These are phyloP conservation scores for Panus rudis DNA, from an alignment of 768 basidiomycete species.

Conservation along the genomic window DNA sequence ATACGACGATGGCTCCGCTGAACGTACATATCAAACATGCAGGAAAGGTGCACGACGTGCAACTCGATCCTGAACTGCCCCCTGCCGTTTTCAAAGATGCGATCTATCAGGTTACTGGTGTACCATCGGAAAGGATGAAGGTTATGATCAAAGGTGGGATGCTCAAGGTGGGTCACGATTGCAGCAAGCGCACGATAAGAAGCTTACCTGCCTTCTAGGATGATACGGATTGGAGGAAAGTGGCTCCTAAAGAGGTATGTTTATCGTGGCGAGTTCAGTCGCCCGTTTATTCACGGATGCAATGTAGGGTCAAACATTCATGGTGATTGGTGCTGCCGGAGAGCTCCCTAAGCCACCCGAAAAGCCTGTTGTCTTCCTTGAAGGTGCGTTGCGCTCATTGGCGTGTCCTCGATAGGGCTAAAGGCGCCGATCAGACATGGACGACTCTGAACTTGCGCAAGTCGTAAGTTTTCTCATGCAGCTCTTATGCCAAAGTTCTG, in stretches of 20 bases:
- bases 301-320: slow-evolving; percentile 77
- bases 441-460: slow-evolving; percentile 71
- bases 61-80: slow-evolving; percentile 66
- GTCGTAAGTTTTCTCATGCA: slow-evolving; percentile 52
- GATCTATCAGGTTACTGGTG: slow-evolving; percentile 75
- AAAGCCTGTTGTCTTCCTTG: slow-evolving; percentile 74
- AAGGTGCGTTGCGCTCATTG: slow-evolving; percentile 51
- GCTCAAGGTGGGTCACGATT: slow-evolving; percentile 58
- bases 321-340: slow-evolving; percentile 90
- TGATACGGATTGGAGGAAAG: slow-evolving; percentile 79
- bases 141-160: slow-evolving; percentile 92
- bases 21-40: slow-evolving; percentile 86
- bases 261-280: not conserved
- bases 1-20: slow-evolving; percentile 52
- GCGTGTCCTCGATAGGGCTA: not conserved
- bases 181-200: not conserved
- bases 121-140: slow-evolving; percentile 91
- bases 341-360: slow-evolving; percentile 86
- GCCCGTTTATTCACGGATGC: not conserved
- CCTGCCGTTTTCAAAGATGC: slow-evolving; percentile 75
- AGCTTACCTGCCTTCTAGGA: slow-evolving; percentile 41
- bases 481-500: not conserved
- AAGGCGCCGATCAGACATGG: slow-evolving; percentile 53
- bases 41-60: slow-evolving; percentile 67
- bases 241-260: slow-evolving; percentile 72